Evolutionary conservation across 2,329 filamentous ascomycete species (phyloP).

Genomic region (Nemania abortiva): DNA sequence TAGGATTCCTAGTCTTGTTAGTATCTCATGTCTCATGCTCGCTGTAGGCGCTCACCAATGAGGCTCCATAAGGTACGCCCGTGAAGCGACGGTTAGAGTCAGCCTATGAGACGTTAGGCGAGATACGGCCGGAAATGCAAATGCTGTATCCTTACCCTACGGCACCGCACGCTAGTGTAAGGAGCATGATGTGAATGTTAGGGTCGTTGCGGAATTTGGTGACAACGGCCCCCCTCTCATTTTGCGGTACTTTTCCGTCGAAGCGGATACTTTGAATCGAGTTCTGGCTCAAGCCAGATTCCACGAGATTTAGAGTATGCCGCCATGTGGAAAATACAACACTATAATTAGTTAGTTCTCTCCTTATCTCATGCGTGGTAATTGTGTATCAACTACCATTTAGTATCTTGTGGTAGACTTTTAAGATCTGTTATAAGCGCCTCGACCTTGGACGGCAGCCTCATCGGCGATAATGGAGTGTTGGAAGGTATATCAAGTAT

Average conservation of each 20-base stretch:
- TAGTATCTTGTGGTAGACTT: slow-evolving; percentile 1
- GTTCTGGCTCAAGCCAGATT: slow-evolving; percentile 54
- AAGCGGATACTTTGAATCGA: slow-evolving; percentile 56
- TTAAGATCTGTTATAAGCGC: slow-evolving; percentile 14
- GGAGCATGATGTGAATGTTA: slow-evolving; percentile 57
- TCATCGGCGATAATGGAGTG: neutral
- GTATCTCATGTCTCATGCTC: neutral
- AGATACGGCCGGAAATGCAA: neutral
- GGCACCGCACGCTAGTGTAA: slow-evolving; percentile 64
- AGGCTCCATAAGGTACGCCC: slow-evolving; percentile 63
- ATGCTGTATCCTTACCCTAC: slow-evolving; percentile 56
- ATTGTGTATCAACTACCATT: slow-evolving; percentile 6
- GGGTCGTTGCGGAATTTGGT: slow-evolving; percentile 56
- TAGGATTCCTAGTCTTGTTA: slow-evolving; percentile 54
- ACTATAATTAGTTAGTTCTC: slow-evolving; percentile 47
- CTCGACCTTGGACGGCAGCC: slow-evolving; percentile 15
- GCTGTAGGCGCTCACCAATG: slow-evolving; percentile 53
- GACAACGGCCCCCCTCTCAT: slow-evolving; percentile 56
- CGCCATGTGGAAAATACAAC: slow-evolving; percentile 67
- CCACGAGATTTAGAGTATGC: slow-evolving; percentile 60
- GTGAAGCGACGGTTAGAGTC: slow-evolving; percentile 58
- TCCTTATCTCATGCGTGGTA: neutral
- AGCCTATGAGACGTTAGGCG: slow-evolving; percentile 48
- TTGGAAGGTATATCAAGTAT: neutral
- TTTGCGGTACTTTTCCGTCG: slow-evolving; percentile 60